Evolutionary conservation across 129 eudicot species (phyloP).

Genomic region (Arctium lappa): DNA sequence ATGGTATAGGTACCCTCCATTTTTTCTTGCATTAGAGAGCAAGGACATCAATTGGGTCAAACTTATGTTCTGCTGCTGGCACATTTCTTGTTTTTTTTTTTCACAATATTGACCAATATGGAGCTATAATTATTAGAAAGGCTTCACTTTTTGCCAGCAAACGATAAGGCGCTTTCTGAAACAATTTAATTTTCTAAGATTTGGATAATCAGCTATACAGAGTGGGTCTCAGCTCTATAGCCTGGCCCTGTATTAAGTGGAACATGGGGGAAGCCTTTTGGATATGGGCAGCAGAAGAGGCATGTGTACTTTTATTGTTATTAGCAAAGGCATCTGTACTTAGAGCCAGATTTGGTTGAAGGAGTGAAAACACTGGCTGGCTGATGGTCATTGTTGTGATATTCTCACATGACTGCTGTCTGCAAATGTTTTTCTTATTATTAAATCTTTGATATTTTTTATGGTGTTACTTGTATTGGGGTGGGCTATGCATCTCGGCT

Average conservation of each 20-base stretch:
- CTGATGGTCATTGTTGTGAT: background rate
- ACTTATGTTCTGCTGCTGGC: background rate
- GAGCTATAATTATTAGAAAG: background rate
- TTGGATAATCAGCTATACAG: background rate
- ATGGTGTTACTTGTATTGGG: background rate
- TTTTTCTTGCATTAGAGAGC: background rate
- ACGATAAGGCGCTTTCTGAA: background rate
- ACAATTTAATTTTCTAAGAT: background rate
- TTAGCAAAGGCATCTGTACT: background rate
- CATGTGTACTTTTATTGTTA: background rate
- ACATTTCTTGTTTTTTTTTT: background rate
- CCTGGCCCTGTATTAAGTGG: background rate
- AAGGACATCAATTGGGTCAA: background rate
- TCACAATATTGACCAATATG: background rate
- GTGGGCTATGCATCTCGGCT: constrained; percentile 1
- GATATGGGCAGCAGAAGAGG: background rate
- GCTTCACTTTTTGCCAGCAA: background rate
- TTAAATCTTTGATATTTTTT: background rate
- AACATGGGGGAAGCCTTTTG: background rate
- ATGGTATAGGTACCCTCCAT: background rate
- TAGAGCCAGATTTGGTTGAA: background rate
- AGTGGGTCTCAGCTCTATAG: background rate
- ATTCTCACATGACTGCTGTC: background rate
- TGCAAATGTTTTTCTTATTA: background rate
- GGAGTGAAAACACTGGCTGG: background rate